Percentiles rank a stretch among this genome's conserved stretches.
phyloP scores from a whole-genome alignment of 2,329 filamentous ascomycete genomes.

The Tolypocladium nubicola region DNA sequence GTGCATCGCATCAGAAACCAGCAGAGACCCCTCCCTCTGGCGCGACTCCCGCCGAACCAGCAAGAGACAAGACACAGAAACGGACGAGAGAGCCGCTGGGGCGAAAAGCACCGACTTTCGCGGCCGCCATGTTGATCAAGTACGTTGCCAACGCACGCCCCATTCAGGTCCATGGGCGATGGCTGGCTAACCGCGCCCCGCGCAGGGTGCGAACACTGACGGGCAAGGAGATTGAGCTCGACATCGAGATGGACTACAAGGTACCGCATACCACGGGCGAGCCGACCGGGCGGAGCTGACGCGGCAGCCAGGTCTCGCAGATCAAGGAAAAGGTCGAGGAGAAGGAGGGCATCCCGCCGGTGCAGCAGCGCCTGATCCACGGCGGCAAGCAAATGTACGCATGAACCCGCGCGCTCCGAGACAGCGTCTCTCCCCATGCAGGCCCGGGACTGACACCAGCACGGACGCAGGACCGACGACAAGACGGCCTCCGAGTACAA shows the following conservation, averaged over 20 bases:
- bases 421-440: not conserved
- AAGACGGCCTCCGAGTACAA: slow-evolving; percentile 86
- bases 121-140: slow-evolving; percentile 39
- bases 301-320: slow-evolving; percentile 58
- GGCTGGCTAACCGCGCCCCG: not conserved
- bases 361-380: slow-evolving; percentile 92
- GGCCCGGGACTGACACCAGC: not conserved
- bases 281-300: not conserved
- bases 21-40: not conserved
- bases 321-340: slow-evolving; percentile 99
- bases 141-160: slow-evolving; percentile 11
- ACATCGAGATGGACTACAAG: slow-evolving; percentile 92
- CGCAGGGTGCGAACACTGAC: slow-evolving; percentile 89
- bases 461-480: slow-evolving; percentile 67
- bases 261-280: slow-evolving; percentile 31
- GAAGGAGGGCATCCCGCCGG: slow-evolving; percentile 95
- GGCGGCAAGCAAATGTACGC: slow-evolving; percentile 96
- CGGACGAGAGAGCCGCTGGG: not conserved
- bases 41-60: not conserved
- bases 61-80: not conserved
- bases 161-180: not conserved
- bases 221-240: slow-evolving; percentile 97
- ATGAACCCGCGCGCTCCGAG: slow-evolving; percentile 2
- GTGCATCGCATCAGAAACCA: not conserved
- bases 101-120: not conserved